Evolutionary conservation across 2,329 filamentous ascomycete genomes (phyloP), one percentile per base, ranked within the genome.

Genomic region (Alternaria ethzedia): DNA sequence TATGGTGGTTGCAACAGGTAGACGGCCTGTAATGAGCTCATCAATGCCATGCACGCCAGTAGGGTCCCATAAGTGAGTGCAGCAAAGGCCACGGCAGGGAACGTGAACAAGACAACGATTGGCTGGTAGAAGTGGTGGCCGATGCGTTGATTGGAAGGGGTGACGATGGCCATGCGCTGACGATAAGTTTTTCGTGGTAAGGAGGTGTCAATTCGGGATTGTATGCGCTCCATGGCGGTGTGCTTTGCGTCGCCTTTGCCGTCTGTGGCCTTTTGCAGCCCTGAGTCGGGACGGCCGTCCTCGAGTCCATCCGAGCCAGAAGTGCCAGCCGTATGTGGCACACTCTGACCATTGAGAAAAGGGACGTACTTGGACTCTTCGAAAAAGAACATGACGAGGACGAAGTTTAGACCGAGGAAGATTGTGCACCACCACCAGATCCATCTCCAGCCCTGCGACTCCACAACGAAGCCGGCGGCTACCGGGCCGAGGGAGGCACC

Each of bases 361-460:
- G 64, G 57, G 17, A 62, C 52, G 43, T 68, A 67, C 51, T 69
- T 70, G 2, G 66, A 61, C 58, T 73, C 84, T 46, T 86, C 82
- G 57, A 82, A 86, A 12, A 77, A 64, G 55, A 86, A 84, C 2
- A 83, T 9, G 44, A 85, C 79, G 11, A 80, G 61, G 4, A 84
- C 4, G 0, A 85, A 58, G 6, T 76, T 73, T 9, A 74, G 59
- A 3, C 78, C 78, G 23, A 84, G 74, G 30, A 84, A 72, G 52
- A 84, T 82, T 17, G 75, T 75, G 47, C 72, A 80, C 78, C 78
- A 85, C 83, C 83, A 85, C 79, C 80, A 86, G 80, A 83, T 84
- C 79, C 79, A 86, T 12, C 84, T 75, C 85, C 85, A 87, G 0
- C 83, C 84, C 66, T 83, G 79, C 2, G 72, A 70, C 0, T 73